Evolutionary conservation across 257 asterid genomes (phyloP).

Genomic region (Perilla frutescens): DNA sequence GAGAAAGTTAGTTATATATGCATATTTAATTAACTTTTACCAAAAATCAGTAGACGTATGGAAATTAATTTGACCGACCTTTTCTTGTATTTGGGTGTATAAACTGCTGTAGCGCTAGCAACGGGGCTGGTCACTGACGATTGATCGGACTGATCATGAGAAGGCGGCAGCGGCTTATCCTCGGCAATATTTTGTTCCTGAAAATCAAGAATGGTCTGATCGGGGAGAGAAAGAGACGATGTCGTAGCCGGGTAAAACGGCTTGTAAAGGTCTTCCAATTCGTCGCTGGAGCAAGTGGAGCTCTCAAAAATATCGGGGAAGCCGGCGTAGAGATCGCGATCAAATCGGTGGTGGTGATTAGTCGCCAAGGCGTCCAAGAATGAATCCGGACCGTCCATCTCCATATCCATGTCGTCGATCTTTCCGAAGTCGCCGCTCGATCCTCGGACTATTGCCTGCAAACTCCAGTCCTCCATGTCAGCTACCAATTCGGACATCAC

Average conservation of each 20-base stretch:
- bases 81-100: conserved; percentile 72
- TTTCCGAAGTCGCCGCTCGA: conserved; percentile 48
- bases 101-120: conserved; percentile 30
- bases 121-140: conserved; percentile 39
- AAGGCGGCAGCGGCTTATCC: conserved; percentile 4
- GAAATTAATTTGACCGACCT: conserved; percentile 49
- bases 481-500: conserved; percentile 25
- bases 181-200: conserved; percentile 39
- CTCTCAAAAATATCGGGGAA: conserved; percentile 50
- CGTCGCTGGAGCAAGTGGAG: conserved; percentile 45
- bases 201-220: conserved; percentile 24
- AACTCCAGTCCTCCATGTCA: conserved; percentile 65
- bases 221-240: conserved; percentile 27
- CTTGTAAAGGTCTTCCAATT: conserved; percentile 72
- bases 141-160: conserved; percentile 31
- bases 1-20: too few relatives aligned
- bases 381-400: conserved; percentile 27
- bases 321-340: conserved; percentile 29
- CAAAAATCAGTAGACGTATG: too few relatives aligned
- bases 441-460: conserved; percentile 64
- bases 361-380: neutral
- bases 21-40: too few relatives aligned
- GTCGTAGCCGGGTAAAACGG: conserved; percentile 56
- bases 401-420: conserved; percentile 18
- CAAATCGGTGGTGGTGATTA: conserved; percentile 26